Percentiles rank a stretch among this genome's conserved stretches.
phyloP scores from a whole-genome alignment of 2,329 filamentous ascomycete genomes.

The Elsinoe necatrix region DNA sequence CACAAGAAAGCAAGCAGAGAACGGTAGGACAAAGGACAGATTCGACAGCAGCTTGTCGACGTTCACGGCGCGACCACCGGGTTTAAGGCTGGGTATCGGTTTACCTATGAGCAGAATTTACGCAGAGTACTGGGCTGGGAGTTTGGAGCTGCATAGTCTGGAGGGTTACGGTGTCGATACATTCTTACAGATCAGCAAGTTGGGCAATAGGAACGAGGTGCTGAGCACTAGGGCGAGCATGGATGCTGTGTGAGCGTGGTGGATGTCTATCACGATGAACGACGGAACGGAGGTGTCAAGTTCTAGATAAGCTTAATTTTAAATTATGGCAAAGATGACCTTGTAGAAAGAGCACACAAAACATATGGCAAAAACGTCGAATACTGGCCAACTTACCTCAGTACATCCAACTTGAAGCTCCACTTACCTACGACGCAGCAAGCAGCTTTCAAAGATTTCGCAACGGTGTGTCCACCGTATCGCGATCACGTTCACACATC shows the following conservation, averaged over 20 bases:
- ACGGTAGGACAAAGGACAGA: constrained; percentile 11
- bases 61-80: constrained; percentile 73
- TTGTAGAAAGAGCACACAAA: too few relatives aligned
- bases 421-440: not conserved
- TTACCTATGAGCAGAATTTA: constrained; percentile 90
- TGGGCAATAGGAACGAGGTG: constrained; percentile 97
- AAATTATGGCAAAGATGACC: not conserved
- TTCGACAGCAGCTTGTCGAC: constrained; percentile 64
- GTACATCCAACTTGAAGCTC: too few relatives aligned
- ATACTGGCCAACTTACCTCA: too few relatives aligned
- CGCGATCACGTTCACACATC: not conserved
- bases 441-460: not conserved
- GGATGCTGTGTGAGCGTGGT: constrained; percentile 42
- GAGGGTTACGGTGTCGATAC: constrained; percentile 95
- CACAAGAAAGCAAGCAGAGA: not conserved
- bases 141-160: constrained; percentile 78
- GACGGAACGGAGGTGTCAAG: not conserved
- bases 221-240: constrained; percentile 53
- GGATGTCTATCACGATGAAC: too few relatives aligned
- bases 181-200: constrained; percentile 89
- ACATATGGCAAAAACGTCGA: too few relatives aligned
- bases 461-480: not conserved
- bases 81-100: constrained; percentile 84
- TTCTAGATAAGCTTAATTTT: not conserved
- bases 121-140: constrained; percentile 96